Conservation (phyloP, 2,329 filamentous ascomycete species). For the Ceratocystis eucalypticola region DNA sequence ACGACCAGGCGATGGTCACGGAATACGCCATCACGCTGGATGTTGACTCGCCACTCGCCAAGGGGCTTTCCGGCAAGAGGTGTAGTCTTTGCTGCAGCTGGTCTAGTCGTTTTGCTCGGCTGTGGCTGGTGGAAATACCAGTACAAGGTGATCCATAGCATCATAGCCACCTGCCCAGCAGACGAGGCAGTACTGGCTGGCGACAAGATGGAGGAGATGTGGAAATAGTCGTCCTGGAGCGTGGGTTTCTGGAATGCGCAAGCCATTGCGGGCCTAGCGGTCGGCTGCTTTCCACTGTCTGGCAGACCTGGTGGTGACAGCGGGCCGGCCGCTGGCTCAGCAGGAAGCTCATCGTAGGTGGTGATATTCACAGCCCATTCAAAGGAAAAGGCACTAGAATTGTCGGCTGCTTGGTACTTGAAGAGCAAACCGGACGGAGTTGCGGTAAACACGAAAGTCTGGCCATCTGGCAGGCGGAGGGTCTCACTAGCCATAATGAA, state of each 20-base stretch:
- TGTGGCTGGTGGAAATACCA: constrained; percentile 93
- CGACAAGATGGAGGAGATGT: constrained; percentile 82
- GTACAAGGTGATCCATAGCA: constrained; percentile 86
- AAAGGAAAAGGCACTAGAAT: constrained; percentile 59
- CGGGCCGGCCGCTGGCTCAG: not conserved
- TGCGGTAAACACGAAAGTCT: constrained; percentile 64
- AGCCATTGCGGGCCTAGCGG: constrained; percentile 7
- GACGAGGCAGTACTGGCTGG: constrained; percentile 71
- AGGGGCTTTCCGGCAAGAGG: constrained; percentile 57
- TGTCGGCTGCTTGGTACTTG: constrained; percentile 63
- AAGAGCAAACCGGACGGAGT: constrained; percentile 89
- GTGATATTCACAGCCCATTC: constrained; percentile 86
- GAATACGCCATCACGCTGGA: constrained; percentile 79
- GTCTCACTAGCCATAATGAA: constrained; percentile 25
- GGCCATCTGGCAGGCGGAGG: constrained; percentile 74
- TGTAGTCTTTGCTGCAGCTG: constrained; percentile 46
- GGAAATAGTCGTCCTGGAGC: constrained; percentile 64
- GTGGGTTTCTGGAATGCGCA: constrained; percentile 55
- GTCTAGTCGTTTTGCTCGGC: constrained; percentile 51
- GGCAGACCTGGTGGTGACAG: not conserved
- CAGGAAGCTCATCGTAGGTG: constrained; percentile 38
- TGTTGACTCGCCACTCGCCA: constrained; percentile 74
- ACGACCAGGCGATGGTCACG: constrained; percentile 69
- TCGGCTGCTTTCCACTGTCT: not conserved
- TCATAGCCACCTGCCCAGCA: constrained; percentile 85